Base-by-base conservation (phyloP, 352 stramenopile genomes). In the Phytophthora ramorum region DNA sequence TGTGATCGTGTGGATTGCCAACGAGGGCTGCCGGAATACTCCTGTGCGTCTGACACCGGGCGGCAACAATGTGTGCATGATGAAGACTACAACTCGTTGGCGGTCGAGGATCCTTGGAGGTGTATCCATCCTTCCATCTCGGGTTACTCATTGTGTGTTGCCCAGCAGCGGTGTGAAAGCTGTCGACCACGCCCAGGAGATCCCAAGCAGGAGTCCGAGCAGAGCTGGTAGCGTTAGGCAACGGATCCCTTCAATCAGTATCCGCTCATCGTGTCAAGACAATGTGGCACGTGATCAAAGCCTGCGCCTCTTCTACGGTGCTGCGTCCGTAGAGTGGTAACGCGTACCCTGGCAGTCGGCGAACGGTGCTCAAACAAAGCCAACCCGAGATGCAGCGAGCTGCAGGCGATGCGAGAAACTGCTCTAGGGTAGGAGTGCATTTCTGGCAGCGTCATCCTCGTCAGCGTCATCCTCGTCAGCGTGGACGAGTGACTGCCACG, bases 181-280 rank as follows among this genome's bases (percentile, higher is more conserved):
- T 38, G 37, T 49, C 19, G 14, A 10, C 17, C 17, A 35, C 24
- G 24, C 24, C 24, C 24, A 4, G n/a, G 24, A 28, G 24, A 32
- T 8, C 28, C 28, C 28, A 32, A 32, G 28, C 28, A 32, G 28
- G 28, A 32, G 28, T 28, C 24, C 37, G 16, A 54, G 34, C 40
- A 19, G 28, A 22, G 40, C 47, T 49, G n/a, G 14, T 20, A 4
- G 28, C 48, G 54, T 70, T 70, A 70, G 45, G 20, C 62, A 65
- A 70, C 34, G 62, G 62, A 65, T 70, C 55, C 62, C 62, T 70
- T 70, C 62, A 65, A 65, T 38, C 55, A 70, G 62, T 26, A 66
- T 47, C 44, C 43, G 38, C 40, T 1, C 32, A 40, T 51, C 32
- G 38, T 51, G 52, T 28, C n/a, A 41, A 53, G 48, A 44, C 37